Conservation (phyloP, 495 filamentous ascomycete genomes). For the Astrothelium subdiscretum region DNA sequence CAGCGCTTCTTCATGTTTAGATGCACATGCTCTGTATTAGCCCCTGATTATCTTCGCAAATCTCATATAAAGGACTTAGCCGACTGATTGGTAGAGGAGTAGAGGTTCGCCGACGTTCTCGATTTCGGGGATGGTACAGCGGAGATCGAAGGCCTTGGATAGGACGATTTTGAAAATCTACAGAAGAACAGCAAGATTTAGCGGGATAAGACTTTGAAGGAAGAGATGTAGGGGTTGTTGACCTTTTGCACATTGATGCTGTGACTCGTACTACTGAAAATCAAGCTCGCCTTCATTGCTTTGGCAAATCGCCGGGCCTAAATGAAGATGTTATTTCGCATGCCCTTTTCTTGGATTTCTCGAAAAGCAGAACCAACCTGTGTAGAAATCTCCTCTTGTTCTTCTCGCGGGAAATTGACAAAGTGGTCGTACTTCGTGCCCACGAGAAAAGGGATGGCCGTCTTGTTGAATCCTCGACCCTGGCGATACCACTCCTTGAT, state of each 20-base stretch:
- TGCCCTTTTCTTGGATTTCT: conserved; percentile 97
- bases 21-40: not conserved
- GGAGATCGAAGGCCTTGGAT: conserved; percentile 95
- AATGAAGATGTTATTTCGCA: conserved; percentile 59
- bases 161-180: conserved; percentile 99
- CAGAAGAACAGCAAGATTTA: not conserved
- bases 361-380: conserved; percentile 53
- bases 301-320: conserved; percentile 93
- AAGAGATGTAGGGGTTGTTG: not conserved
- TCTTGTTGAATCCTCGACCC: conserved; percentile 97
- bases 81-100: conserved; percentile 54
- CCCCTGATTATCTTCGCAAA: not conserved
- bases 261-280: conserved; percentile 97
- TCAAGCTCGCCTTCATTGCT: conserved; percentile 92
- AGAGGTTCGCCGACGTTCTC: conserved; percentile 96
- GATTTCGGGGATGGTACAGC: conserved; percentile 98
- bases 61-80: not conserved
- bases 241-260: conserved; percentile 99
- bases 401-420: conserved; percentile 92
- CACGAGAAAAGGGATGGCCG: conserved; percentile 90
- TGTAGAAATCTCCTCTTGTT: conserved; percentile 95
- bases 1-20: not conserved
- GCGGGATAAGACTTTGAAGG: too few relatives aligned
- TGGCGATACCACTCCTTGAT: conserved; percentile 99
- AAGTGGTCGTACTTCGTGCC: conserved; percentile 99